A percentile compares a stretch with the other conserved stretches of the same genome.
Conservation (phyloP, 2,329 filamentous ascomycete species). For the Hirsutella minnesotensis region DNA sequence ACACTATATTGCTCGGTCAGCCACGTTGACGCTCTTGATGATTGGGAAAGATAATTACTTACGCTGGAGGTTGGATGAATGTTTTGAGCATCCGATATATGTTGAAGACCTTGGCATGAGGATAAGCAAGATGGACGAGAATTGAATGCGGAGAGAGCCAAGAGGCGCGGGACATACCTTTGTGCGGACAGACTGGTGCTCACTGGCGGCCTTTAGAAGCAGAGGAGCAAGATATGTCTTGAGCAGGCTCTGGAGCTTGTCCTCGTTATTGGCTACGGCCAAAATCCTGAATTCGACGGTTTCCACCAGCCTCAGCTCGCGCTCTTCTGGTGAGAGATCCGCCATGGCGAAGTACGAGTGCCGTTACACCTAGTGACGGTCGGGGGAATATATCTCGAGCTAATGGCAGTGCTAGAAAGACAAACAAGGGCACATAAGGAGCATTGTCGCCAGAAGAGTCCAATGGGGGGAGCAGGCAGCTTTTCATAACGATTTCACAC, state of each 20-base stretch:
- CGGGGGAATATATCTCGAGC: no score
- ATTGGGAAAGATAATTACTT: constrained; percentile 9
- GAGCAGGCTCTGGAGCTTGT: constrained; percentile 68
- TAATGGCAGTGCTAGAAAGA: no score
- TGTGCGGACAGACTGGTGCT: constrained; percentile 66
- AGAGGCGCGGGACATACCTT: constrained; percentile 40
- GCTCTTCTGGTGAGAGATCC: constrained; percentile 39
- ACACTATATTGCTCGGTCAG: constrained; percentile 32
- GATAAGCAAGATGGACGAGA: no score
- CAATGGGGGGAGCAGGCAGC: background rate
- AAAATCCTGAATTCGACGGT: constrained; percentile 76
- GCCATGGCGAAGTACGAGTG: constrained; percentile 19
- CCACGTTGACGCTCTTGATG: background rate
- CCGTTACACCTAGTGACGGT: no score
- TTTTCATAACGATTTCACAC: background rate
- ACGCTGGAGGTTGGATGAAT: constrained; percentile 41
- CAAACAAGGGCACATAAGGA: no score
- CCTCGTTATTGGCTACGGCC: constrained; percentile 69
- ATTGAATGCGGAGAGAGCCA: background rate
- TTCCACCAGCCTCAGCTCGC: constrained; percentile 71
- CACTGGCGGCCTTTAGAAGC: constrained; percentile 76
- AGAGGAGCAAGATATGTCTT: constrained; percentile 70
- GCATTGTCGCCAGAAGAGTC: background rate
- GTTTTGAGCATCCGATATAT: constrained; percentile 40
- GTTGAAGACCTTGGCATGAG: no score